Evolutionary conservation across 345 rosid genomes (phyloP), one percentile per base, ranked within the genome.

Genomic region (Ceriops tagal): DNA sequence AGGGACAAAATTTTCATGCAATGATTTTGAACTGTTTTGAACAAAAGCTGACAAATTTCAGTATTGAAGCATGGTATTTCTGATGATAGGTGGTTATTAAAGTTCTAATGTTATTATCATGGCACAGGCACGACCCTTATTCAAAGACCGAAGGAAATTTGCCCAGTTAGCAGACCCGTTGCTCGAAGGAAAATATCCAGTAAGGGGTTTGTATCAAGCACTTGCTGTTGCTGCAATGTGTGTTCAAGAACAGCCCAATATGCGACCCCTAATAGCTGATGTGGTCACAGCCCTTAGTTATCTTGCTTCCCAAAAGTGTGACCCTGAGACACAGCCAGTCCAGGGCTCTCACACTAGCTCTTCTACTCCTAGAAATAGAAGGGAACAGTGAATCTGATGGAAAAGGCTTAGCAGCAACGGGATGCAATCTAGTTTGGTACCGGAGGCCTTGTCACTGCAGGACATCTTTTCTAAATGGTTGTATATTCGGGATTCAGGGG

Each of bases 201-300:
- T 86, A 8, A 68, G 93, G 74, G 90, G 96, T 10, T 77, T 88
- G 69, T 90, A 84, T 80, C 96, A 90, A 87, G 96, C 93, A 37
- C 93, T 90, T 22, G 89, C 93, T 15, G 85, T 90, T 53, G 93
- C 93, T 28, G 88, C 90, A 20, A 90, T 90, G 96, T 88, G 96
- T 20, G 92, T 88, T n/a, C 90, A 87, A 68, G 92, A 90, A 67
- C 58, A 53, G 27, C 58, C 58, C 11, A 53, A 53, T 11, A 53
- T 53, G 58, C 58, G 58, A 24, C 58, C 88, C 8, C 72, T 79
- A 68, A 77, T 91, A 13, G 90, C 96, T 27, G 96, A 91, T 82
- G 93, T 91, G 19, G 93, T 91, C 77, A 91, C 93, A 8, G 93
- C 96, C 11, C 78, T 87, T 62, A 65, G 83, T 27, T 90, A 88